Conservation (phyloP, 306 rosid species). For the Potentilla sterilis region DNA sequence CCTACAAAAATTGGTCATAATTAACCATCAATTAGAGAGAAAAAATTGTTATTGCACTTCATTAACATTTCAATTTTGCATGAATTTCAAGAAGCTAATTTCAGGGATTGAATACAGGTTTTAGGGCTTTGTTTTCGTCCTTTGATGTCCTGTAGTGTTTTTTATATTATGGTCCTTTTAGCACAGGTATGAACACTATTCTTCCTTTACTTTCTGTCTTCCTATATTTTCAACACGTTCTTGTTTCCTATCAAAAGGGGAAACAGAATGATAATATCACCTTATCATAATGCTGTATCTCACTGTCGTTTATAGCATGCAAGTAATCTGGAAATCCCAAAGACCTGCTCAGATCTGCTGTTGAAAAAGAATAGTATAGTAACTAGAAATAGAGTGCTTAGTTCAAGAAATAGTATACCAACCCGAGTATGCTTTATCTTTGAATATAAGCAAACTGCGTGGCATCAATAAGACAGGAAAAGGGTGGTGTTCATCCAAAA, state of each 20-base stretch:
- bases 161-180: not conserved
- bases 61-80: not conserved
- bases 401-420: constrained; percentile 5
- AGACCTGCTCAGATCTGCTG: constrained; percentile 12
- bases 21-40: not conserved
- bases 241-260: not conserved
- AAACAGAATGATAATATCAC: constrained; percentile 33
- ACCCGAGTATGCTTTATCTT: constrained; percentile 86
- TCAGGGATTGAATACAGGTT: not conserved
- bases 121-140: not conserved
- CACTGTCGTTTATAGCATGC: constrained; percentile 67
- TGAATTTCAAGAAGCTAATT: not conserved
- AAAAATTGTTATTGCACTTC: not conserved
- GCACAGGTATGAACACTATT: not conserved
- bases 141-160: not conserved
- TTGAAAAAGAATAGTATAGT: not conserved
- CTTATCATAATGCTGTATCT: constrained; percentile 51
- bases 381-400: constrained; percentile 9
- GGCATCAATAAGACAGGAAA: constrained; percentile 76
- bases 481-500: constrained; percentile 45
- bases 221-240: not conserved
- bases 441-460: constrained; percentile 73
- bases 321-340: constrained; percentile 61
- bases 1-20: not conserved
- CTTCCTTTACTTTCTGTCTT: not conserved